Conservation (phyloP, 371 early-diverging fungal genomes). For the Apophysomyces ossiformis region DNA sequence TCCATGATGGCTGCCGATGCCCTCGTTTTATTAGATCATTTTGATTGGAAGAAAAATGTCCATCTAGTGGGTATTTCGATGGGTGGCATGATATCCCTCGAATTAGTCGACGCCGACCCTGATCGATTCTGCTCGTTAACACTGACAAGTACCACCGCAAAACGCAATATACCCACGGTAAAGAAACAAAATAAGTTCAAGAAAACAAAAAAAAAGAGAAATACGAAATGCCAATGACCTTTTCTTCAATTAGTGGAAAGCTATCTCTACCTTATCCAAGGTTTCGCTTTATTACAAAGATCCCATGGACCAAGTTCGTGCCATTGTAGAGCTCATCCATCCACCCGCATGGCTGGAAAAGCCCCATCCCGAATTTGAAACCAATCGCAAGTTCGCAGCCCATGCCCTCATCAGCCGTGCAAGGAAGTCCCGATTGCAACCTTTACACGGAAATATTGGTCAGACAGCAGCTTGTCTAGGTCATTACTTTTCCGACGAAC, state of each 20-base stretch:
- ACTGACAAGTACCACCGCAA: slow-evolving; percentile 49
- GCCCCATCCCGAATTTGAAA: slow-evolving; percentile 20
- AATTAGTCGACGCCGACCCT: slow-evolving; percentile 49
- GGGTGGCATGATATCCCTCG: slow-evolving; percentile 80
- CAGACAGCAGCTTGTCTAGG: slow-evolving; percentile 44
- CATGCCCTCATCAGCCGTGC: slow-evolving; percentile 28
- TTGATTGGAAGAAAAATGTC: slow-evolving; percentile 66
- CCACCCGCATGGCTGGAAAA: slow-evolving; percentile 39
- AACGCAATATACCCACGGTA: slow-evolving; percentile 51
- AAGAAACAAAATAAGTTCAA: slow-evolving; percentile 6
- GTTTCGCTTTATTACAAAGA: slow-evolving; percentile 34
- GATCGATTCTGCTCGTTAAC: slow-evolving; percentile 46
- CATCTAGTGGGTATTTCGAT: slow-evolving; percentile 78
- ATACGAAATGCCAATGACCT: neutral
- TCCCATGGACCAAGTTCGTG: slow-evolving; percentile 39
- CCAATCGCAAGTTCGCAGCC: slow-evolving; percentile 40
- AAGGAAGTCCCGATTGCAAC: slow-evolving; percentile 33
- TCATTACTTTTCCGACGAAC: slow-evolving; percentile 42
- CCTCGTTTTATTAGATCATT: slow-evolving; percentile 59
- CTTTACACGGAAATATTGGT: slow-evolving; percentile 38
- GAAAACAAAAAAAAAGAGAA: neutral
- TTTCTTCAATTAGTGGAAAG: slow-evolving; percentile 33
- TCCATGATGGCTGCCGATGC: slow-evolving; percentile 76
- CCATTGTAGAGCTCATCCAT: slow-evolving; percentile 41
- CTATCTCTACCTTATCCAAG: slow-evolving; percentile 35